These are phyloP conservation scores for Coemansia sp. DNA, from an alignment of 192 early-diverging fungal species.

Conservation along the genomic window DNA sequence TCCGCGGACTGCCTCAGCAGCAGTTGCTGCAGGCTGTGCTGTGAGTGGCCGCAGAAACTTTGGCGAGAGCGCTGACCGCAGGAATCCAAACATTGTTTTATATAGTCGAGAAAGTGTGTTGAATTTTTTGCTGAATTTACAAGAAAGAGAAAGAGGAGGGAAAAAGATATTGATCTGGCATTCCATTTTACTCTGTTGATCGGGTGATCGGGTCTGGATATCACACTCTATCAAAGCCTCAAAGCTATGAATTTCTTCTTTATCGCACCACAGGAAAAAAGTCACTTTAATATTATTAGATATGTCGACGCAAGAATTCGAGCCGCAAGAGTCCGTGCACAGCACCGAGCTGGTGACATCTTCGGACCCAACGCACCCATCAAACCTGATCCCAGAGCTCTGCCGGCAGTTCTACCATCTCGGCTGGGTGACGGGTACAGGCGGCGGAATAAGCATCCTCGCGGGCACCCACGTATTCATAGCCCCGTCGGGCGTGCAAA, in stretches of 20 bases:
- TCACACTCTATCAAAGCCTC: no score
- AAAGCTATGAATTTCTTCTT: no score
- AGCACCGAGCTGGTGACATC: constrained; percentile 54
- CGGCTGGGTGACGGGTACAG: constrained; percentile 97
- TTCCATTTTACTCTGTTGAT: no score
- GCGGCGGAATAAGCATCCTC: constrained; percentile 84
- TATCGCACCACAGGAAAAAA: no score
- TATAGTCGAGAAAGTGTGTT: neutral
- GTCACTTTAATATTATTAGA: no score
- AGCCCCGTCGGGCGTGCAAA: constrained; percentile 94
- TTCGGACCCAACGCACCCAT: constrained; percentile 61
- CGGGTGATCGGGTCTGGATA: no score
- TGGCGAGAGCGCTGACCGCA: constrained; percentile 27
- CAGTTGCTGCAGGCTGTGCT: constrained; percentile 5
- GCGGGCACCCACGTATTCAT: constrained; percentile 75
- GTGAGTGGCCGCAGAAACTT: constrained; percentile 36
- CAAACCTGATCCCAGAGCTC: constrained; percentile 92
- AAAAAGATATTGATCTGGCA: no score
- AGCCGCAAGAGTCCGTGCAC: neutral
- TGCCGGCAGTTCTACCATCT: constrained; percentile 84
- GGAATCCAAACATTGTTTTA: constrained; percentile 24
- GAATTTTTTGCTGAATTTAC: neutral
- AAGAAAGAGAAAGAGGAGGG: neutral
- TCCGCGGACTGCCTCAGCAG: constrained; percentile 48
- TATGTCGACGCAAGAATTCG: neutral